Base-by-base conservation (phyloP, 1,284 basidiomycete genomes). In the Heterobasidion annosum region DNA sequence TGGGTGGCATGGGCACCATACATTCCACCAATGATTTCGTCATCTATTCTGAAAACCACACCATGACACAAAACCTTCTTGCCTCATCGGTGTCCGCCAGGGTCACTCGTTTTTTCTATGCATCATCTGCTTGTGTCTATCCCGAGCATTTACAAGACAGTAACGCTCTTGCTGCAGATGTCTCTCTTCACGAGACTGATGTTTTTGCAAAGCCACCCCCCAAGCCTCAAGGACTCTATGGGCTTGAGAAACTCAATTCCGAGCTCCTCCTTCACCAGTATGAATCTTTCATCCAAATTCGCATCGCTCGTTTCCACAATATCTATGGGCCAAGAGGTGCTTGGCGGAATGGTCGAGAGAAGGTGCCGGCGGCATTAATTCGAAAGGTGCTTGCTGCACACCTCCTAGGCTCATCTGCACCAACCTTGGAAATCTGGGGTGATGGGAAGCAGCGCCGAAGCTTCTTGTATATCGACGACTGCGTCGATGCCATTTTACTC, bases 1-100 rank as follows among this genome's bases (percentile, higher is more conserved):
- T 81, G 79, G 80, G 80, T 4, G 79, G 80, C 0, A 83, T 83
- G 79, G 78, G 81, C 1, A 73, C 73, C 0, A 83, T 83, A 40
- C 79, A 82, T 59, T 60, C 65, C 8, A 64, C 61, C 0, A 83
- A 83, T 59, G 76, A 79, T 46, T 66, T 71, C 51, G 57, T 59
- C 25, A 78, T 82, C 18, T 82, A 81, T 59, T 54, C 61, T 6
- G 69, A 75, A 42, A 83, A 83, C 56, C 70, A 77, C 37, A 34
- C 56, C 1, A 82, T 83, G 71, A 77, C 75, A 0, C 51, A 68
- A 8, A 78, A 80, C 55, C 51, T 82, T 34, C 60, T 83, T 32
- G 48, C 61, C 4, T 75, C 77, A 0, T 70, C 69, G 44, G 53
- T 68, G 33, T 59, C 63, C 10, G 69, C 69, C 9, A 68, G 69